These are phyloP conservation scores for Oemleria cerasiformis DNA, from an alignment of 306 rosid species.

Conservation along the genomic window DNA sequence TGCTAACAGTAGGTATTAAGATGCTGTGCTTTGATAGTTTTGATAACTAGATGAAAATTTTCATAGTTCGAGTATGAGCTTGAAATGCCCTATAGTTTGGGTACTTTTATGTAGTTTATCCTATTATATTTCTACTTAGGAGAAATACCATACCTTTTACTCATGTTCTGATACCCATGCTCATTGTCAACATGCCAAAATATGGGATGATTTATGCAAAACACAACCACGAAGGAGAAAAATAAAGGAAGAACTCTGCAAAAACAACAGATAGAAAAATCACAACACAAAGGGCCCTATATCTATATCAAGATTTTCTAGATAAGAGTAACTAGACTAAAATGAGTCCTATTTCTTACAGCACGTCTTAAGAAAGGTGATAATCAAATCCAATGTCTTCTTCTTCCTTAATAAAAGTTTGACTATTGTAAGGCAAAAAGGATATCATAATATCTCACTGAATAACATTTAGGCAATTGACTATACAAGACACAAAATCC, in stretches of 20 bases:
- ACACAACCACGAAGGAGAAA: background rate
- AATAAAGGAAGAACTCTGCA: background rate
- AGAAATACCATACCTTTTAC: background rate
- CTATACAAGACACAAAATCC: background rate
- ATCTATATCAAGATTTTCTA: background rate
- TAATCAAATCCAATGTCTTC: background rate
- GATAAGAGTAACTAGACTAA: background rate
- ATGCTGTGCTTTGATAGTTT: too few species aligned
- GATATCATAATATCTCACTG: background rate
- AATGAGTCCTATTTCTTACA: background rate
- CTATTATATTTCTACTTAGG: background rate
- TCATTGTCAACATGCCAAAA: background rate
- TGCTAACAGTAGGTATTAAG: too few species aligned
- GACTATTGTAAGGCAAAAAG: background rate
- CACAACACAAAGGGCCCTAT: background rate
- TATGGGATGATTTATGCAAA: background rate
- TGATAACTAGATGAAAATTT: too few species aligned
- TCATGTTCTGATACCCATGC: background rate
- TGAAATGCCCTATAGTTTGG: too few species aligned
- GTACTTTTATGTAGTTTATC: too few species aligned
- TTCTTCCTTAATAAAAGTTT: background rate
- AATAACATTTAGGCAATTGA: background rate
- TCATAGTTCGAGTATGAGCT: too few species aligned
- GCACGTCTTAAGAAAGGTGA: background rate
- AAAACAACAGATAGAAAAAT: background rate